Evolutionary conservation across 148 eudicot genomes (phyloP), one percentile per base, ranked within the genome.

Genomic region (Chenopodium album): DNA sequence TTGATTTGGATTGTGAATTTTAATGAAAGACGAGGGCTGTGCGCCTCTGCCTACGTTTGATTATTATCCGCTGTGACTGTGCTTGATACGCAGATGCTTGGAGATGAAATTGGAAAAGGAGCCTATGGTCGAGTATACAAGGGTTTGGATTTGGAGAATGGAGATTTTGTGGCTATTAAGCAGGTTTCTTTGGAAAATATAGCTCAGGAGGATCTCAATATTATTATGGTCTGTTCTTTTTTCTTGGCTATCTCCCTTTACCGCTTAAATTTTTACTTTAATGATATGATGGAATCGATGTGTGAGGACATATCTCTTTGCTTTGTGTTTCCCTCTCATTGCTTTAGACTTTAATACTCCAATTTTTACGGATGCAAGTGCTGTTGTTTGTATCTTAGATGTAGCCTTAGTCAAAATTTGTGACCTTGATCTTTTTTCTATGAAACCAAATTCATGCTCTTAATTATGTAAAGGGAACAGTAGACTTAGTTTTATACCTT

Each of bases 51-150:
- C 7, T 56, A 4, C 17, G 3, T 17, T 56, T 56, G 22, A 56
- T 56, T 56, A 14, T 14, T 56, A 56, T 2, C 22, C 17, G 62
- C 22, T 3, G 22, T 56, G 6, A 17, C 29, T 47, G 20, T 26
- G 12, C 19, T 48, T 31, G 41, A 60, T 17, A 72, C 76, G 76
- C 82, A 94, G 98, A 94, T 94, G 92, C 92, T 97, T 78, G 99
- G 99, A 72, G 99, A 97, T 88, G 99, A 97, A 87, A 97, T 97
- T 69, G 99, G 99, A 73, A 97, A 97, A 90, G 99, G 99, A 73
- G 99, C 99, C 14, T 94, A 97, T 84, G 98, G 99, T 48, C 92
- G 99, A 87, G 99, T 97, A 9, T 97, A 97, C 91, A 94, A 97
- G 87, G 99, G 99, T 65, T 86, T 97, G 92, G 99, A 94, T 89